phyloP scores from a whole-genome alignment of 495 filamentous ascomycete species.

The Aspergillus wentii region DNA sequence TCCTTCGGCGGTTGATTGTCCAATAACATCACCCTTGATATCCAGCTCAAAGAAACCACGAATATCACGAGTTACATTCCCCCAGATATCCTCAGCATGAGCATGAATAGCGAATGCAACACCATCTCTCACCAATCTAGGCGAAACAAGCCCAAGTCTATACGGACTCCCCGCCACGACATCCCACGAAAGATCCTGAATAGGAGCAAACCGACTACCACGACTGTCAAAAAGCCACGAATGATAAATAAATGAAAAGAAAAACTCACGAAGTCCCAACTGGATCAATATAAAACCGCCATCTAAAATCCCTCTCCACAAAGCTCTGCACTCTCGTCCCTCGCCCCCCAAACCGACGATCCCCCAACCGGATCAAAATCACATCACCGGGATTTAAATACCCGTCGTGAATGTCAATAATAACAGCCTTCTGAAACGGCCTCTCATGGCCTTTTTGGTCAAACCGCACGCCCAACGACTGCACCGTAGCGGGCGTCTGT shows the following conservation, averaged over 20 bases:
- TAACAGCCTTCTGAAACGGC: conserved; percentile 18
- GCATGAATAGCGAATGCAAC: conserved; percentile 10
- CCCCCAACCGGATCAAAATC: conserved; percentile 13
- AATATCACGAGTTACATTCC: conserved; percentile 9
- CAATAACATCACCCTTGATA: background rate
- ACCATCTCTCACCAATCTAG: conserved; percentile 1
- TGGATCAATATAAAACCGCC: conserved; percentile 18
- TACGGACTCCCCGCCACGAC: conserved; percentile 7
- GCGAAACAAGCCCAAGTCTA: conserved; percentile 6
- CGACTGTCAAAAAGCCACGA: background rate
- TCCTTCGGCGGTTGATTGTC: background rate
- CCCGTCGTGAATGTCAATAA: conserved; percentile 18
- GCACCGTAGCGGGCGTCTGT: conserved; percentile 14
- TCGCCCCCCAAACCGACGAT: conserved; percentile 8
- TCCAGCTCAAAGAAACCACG: background rate
- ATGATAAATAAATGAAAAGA: background rate
- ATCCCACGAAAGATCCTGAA: conserved; percentile 12
- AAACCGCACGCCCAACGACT: conserved; percentile 15
- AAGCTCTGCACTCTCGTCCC: conserved; percentile 16
- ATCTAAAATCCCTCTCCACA: conserved; percentile 14
- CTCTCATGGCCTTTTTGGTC: conserved; percentile 19
- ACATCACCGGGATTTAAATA: conserved; percentile 15
- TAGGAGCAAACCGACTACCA: conserved; percentile 13
- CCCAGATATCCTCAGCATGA: conserved; percentile 15
- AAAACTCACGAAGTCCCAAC: conserved; percentile 18